phyloP scores from a whole-genome alignment of 2,329 filamentous ascomycete species.

The Hymenoscyphus linearis region DNA sequence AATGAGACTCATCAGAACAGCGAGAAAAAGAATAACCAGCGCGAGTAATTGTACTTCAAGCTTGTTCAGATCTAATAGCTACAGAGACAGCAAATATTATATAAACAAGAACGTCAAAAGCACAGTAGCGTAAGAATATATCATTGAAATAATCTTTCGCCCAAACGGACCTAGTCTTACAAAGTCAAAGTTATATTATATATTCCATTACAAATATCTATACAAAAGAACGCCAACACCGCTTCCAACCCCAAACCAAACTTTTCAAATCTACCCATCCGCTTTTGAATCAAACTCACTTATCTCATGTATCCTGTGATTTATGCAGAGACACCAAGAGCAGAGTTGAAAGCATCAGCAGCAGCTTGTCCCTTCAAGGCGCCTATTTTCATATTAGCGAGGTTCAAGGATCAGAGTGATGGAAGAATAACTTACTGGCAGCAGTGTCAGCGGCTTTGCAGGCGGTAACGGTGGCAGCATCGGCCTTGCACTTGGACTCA shows the following conservation, averaged over 20 bases:
- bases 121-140: background rate
- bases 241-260: background rate
- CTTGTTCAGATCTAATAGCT: too few relatives aligned
- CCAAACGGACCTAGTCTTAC: background rate
- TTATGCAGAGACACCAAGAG: slow-evolving; percentile 16
- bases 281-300: background rate
- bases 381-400: slow-evolving; percentile 3
- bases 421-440: slow-evolving; percentile 12
- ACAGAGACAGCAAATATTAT: too few relatives aligned
- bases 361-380: slow-evolving; percentile 29
- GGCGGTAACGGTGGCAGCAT: slow-evolving; percentile 16
- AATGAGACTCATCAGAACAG: too few relatives aligned
- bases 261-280: background rate
- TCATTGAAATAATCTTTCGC: background rate
- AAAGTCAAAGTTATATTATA: slow-evolving; percentile 1
- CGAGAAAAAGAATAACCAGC: too few relatives aligned
- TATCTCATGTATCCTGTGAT: background rate
- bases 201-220: background rate
- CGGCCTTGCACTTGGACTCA: slow-evolving; percentile 18
- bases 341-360: slow-evolving; percentile 34
- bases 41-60: too few relatives aligned
- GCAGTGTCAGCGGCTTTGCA: slow-evolving; percentile 17
- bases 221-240: background rate
- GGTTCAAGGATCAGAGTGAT: background rate
- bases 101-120: background rate